These are phyloP conservation scores for Calonectria fujianensis DNA, from an alignment of 2,329 filamentous ascomycete genomes.

Conservation along the genomic window DNA sequence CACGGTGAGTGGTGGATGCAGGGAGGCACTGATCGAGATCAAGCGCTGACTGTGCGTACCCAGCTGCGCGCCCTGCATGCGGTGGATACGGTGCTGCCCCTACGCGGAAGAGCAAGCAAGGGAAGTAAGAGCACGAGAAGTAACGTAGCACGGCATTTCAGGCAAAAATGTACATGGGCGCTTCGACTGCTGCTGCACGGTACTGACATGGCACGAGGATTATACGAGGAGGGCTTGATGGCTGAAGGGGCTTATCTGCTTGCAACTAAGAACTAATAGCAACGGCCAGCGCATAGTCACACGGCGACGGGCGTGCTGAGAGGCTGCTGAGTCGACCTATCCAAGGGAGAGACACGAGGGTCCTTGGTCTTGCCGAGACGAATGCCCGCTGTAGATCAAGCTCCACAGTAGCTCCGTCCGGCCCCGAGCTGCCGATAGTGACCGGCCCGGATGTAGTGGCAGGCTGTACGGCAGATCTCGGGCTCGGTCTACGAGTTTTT, in stretches of 20 bases:
- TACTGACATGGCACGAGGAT: neutral
- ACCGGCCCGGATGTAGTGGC: constrained; percentile 4
- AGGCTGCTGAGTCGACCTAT: constrained; percentile 16
- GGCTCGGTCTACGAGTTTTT: constrained; percentile 1
- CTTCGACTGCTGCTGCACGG: neutral
- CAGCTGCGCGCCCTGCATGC: constrained; percentile 6
- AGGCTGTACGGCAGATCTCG: constrained; percentile 20
- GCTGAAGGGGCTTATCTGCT: neutral
- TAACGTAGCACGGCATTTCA: constrained; percentile 19
- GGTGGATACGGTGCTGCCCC: neutral
- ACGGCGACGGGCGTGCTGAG: neutral
- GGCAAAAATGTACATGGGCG: neutral
- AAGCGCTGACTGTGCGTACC: constrained; percentile 15
- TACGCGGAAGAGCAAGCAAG: neutral
- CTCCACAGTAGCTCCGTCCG: constrained; percentile 22
- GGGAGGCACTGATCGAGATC: constrained; percentile 20
- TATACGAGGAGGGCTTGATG: constrained; percentile 13
- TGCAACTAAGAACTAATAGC: no score
- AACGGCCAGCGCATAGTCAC: neutral
- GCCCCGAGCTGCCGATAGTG: constrained; percentile 1
- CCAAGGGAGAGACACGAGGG: constrained; percentile 2
- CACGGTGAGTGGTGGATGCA: neutral
- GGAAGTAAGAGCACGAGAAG: neutral
- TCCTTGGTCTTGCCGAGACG: constrained; percentile 3
- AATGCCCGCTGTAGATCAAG: constrained; percentile 1